Base-by-base conservation (phyloP, 208 protist species). In the Tritrichomonas foetus region DNA sequence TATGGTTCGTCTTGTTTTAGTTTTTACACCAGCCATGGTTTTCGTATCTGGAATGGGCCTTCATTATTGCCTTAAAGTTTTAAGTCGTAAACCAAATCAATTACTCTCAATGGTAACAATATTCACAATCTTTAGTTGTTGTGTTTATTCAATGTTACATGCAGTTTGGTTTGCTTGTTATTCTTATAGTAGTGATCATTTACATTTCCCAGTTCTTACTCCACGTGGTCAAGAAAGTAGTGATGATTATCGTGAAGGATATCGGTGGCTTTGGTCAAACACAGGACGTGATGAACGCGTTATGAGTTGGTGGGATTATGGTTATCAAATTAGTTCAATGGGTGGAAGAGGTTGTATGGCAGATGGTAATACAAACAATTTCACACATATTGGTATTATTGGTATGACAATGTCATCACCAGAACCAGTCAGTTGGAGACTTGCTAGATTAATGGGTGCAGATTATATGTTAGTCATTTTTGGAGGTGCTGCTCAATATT, bases 291-390 rank as follows among this genome's bases (percentile, higher is more conserved):
- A 99, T 94, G 97, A 93, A 3, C 13, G 30, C 3, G 66, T 93
- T 39, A 44, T 78, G 61, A 64, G 25, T 64, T 99, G 98, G 98
- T 99, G 98, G 98, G 98, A 99, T 96, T 99, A 99, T 95, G 98
- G 98, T 82, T 99, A 99, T 96, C 98, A 99, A 95, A 97, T 99
- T 94, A 97, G 97, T 2, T 97, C 96, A 72, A 98, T 99, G 96
- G 98, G 97, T 50, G 99, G 99, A 94, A 95, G 98, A 97, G 16
- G 96, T 1, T 82, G 97, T 36, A 96, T 99, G 55, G 98, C 98
- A 30, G 98, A 99, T 95, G 98, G 98, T 95, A 99, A 99, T 97
- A 99, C 98, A 9, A 99, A 98, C 98, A 99, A 99, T 95, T 98
- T 99, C 96, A 97, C 97, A 84, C 98, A 99, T 96, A 99, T 99